These are phyloP conservation scores for Isoetes engelmannii DNA, from an alignment of 83 land plant species.

Conservation along the genomic window DNA sequence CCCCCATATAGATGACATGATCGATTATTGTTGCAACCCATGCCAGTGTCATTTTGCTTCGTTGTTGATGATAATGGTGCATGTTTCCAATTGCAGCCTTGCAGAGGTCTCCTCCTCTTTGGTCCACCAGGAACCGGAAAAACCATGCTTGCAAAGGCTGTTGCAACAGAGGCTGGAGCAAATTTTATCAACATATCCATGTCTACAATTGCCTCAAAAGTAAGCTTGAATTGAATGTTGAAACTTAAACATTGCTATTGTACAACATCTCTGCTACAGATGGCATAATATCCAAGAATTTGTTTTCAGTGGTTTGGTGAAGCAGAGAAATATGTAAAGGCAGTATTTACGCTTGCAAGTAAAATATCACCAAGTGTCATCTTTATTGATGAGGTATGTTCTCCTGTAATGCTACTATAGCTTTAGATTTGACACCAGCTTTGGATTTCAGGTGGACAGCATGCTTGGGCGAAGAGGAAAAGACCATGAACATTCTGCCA, in stretches of 20 bases:
- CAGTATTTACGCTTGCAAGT: slow-evolving; percentile 48
- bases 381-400: slow-evolving; percentile 43
- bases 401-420: background rate
- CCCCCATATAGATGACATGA: background rate
- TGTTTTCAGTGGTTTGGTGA: slow-evolving; percentile 52
- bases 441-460: slow-evolving; percentile 71
- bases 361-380: slow-evolving; percentile 51
- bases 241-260: background rate
- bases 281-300: background rate
- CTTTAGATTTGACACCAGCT: background rate
- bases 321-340: slow-evolving; percentile 55
- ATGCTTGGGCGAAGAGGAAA: slow-evolving; percentile 93
- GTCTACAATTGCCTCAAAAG: slow-evolving; percentile 51
- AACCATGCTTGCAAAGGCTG: slow-evolving; percentile 56
- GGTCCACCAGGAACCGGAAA: slow-evolving; percentile 55
- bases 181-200: slow-evolving; percentile 53
- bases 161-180: slow-evolving; percentile 52
- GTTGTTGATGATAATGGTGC: too few relatives aligned
- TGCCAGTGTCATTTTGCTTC: background rate
- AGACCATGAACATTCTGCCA: slow-evolving; percentile 93
- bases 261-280: background rate
- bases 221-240: background rate
- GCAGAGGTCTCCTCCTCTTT: slow-evolving; percentile 46
- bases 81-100: slow-evolving; percentile 33
- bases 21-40: background rate